Percentiles rank a stretch among this genome's conserved stretches.
phyloP scores from a whole-genome alignment of 1,284 basidiomycete species.

The Cutaneotrichosporon sp. region DNA sequence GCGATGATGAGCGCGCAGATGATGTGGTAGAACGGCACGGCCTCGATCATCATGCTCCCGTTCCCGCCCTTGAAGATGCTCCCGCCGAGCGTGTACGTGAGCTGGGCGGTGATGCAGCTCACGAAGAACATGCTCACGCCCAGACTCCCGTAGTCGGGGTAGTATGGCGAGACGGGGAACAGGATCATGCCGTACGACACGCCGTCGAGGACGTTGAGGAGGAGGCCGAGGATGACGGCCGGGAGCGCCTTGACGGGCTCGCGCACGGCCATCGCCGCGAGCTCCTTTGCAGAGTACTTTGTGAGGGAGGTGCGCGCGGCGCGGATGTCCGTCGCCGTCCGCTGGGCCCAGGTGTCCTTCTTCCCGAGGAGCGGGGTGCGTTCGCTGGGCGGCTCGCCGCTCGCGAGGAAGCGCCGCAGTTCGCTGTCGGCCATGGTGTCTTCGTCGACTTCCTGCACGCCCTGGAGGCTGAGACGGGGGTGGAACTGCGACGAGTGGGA shows the following conservation, averaged over 20 bases:
- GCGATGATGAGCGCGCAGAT: constrained; percentile 74
- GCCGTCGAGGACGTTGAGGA: constrained; percentile 92
- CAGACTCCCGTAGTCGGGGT: constrained; percentile 77
- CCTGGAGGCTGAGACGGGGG: constrained; percentile 6
- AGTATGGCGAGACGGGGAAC: constrained; percentile 81
- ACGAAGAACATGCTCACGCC: constrained; percentile 96
- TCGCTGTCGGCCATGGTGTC: constrained; percentile 17
- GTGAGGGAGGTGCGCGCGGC: constrained; percentile 19
- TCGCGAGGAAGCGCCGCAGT: constrained; percentile 21
- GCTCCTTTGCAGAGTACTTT: constrained; percentile 47
- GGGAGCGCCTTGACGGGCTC: constrained; percentile 63
- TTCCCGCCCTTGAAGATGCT: constrained; percentile 84
- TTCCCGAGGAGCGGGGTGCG: constrained; percentile 21
- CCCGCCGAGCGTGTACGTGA: constrained; percentile 82
- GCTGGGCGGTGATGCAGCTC: constrained; percentile 77
- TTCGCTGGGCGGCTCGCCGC: constrained; percentile 15
- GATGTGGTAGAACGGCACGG: constrained; percentile 96
- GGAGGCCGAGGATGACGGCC: constrained; percentile 78
- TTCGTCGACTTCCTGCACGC: constrained; percentile 20
- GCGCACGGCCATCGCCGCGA: constrained; percentile 52
- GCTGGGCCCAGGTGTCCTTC: constrained; percentile 21
- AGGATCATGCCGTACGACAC: constrained; percentile 68
- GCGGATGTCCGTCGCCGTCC: constrained; percentile 17
- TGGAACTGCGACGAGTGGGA: constrained; percentile 1
- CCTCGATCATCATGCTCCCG: constrained; percentile 99